phyloP scores from a whole-genome alignment of 305 asterid genomes.

The Fraxinus angustifolia region DNA sequence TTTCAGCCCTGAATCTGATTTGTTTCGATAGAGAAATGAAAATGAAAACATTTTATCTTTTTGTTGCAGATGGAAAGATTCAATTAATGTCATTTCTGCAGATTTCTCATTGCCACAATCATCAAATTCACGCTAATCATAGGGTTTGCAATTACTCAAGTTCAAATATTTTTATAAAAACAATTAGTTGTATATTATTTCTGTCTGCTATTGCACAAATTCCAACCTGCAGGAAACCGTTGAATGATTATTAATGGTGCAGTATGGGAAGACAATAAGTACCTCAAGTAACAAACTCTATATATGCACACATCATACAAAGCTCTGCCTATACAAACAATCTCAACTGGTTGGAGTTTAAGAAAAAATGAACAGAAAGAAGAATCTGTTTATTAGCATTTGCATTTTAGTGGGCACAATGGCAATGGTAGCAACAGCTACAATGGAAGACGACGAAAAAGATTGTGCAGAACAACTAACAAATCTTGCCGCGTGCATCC shows the following conservation, averaged over 20 bases:
- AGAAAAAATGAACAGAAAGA: constrained; percentile 20
- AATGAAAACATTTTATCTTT: background rate
- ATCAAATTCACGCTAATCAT: background rate
- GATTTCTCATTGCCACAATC: background rate
- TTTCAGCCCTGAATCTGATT: background rate
- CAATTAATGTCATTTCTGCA: too few relatives aligned
- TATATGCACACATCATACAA: constrained; percentile 10
- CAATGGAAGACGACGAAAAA: constrained; percentile 47
- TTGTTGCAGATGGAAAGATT: too few relatives aligned
- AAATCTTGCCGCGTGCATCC: constrained; percentile 52
- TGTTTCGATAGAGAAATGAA: background rate
- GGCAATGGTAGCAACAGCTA: constrained; percentile 21
- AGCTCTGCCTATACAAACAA: background rate
- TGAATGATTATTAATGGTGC: constrained; percentile 8
- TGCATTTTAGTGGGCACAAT: constrained; percentile 27
- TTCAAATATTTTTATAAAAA: background rate
- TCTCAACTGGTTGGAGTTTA: too few relatives aligned
- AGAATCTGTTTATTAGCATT: background rate
- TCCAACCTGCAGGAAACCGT: background rate
- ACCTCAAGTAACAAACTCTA: constrained; percentile 12
- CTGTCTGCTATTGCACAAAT: background rate
- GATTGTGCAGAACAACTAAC: constrained; percentile 52
- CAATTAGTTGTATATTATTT: background rate
- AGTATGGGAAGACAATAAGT: constrained; percentile 27
- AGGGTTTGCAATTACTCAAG: background rate